phyloP scores from a whole-genome alignment of 2,329 filamentous ascomycete genomes.

The Cytospora leucostoma region DNA sequence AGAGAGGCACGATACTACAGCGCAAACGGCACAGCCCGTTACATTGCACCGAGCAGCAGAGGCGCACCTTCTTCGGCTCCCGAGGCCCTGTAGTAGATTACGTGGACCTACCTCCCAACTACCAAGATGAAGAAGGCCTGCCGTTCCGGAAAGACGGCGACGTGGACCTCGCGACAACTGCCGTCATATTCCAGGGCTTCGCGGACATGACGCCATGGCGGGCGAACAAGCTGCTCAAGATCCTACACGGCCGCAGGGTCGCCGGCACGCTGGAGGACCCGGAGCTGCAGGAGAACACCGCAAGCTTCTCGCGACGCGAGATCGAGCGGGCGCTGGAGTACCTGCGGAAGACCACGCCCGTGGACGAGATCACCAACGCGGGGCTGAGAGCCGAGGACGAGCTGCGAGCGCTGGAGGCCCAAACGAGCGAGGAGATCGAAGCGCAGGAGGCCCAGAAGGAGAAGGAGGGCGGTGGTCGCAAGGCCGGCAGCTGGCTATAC shows the following conservation, averaged over 20 bases:
- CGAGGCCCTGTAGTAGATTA: constrained; percentile 51
- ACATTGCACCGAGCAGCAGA: constrained; percentile 7
- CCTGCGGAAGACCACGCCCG: constrained; percentile 54
- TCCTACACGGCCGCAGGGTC: constrained; percentile 64
- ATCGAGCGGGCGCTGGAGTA: constrained; percentile 53
- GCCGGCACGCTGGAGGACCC: constrained; percentile 66
- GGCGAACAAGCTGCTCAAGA: constrained; percentile 57
- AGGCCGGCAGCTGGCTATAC: constrained; percentile 22
- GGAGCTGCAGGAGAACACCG: constrained; percentile 50
- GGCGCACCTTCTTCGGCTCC: constrained; percentile 32
- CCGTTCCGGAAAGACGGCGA: constrained; percentile 50
- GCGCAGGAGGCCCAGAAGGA: constrained; percentile 30
- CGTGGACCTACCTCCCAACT: constrained; percentile 58
- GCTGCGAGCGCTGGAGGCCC: constrained; percentile 52
- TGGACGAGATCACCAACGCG: constrained; percentile 63
- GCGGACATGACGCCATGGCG: constrained; percentile 47
- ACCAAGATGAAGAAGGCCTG: constrained; percentile 57
- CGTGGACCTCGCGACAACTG: constrained; percentile 42
- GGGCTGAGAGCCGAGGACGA: constrained; percentile 65
- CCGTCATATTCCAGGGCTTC: constrained; percentile 53
- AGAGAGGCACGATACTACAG: not conserved
- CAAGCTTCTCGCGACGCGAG: constrained; percentile 44
- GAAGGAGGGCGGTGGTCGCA: constrained; percentile 28
- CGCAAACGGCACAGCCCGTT: constrained; percentile 8
- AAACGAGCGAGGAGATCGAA: constrained; percentile 29